Conservation (phyloP, 2,329 filamentous ascomycete genomes). For the Aspergillus quadrilineatus region DNA sequence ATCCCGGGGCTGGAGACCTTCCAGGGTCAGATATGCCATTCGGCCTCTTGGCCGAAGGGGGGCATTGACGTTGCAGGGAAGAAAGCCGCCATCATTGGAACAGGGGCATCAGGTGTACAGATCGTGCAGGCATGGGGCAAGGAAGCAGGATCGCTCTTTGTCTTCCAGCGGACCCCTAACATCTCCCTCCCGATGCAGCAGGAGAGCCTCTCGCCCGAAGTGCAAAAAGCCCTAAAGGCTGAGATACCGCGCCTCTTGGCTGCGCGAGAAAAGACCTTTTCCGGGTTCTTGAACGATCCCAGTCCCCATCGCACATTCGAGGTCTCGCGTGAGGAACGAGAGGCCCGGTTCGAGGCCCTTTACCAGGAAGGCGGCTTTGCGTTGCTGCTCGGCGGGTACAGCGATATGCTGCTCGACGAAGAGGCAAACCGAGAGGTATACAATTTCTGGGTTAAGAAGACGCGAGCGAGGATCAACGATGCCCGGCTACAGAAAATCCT, state of each 20-base stretch:
- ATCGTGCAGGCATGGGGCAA: constrained; percentile 59
- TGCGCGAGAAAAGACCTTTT: constrained; percentile 53
- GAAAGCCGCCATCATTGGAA: constrained; percentile 55
- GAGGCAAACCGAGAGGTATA: constrained; percentile 56
- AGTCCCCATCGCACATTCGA: constrained; percentile 55
- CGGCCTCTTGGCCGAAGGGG: constrained; percentile 54
- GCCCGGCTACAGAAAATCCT: constrained; percentile 52
- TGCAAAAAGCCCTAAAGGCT: constrained; percentile 30
- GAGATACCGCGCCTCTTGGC: constrained; percentile 52
- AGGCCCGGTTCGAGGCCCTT: constrained; percentile 49
- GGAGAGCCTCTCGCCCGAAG: not conserved
- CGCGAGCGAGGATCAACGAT: constrained; percentile 52
- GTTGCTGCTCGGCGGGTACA: constrained; percentile 53
- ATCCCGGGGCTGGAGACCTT: constrained; percentile 46
- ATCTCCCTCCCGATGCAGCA: constrained; percentile 51
- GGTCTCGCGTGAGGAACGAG: constrained; percentile 47
- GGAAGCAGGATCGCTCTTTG: constrained; percentile 50
- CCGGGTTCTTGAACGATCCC: constrained; percentile 55
- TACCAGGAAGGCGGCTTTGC: constrained; percentile 57
- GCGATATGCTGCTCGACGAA: constrained; percentile 48
- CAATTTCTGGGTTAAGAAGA: constrained; percentile 57
- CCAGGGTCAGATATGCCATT: constrained; percentile 55
- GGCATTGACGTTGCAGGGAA: constrained; percentile 48
- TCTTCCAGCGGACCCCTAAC: constrained; percentile 66
- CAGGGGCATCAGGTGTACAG: constrained; percentile 56